Conservation (phyloP, 306 rosid genomes). For the Glycyrrhiza uralensis region DNA sequence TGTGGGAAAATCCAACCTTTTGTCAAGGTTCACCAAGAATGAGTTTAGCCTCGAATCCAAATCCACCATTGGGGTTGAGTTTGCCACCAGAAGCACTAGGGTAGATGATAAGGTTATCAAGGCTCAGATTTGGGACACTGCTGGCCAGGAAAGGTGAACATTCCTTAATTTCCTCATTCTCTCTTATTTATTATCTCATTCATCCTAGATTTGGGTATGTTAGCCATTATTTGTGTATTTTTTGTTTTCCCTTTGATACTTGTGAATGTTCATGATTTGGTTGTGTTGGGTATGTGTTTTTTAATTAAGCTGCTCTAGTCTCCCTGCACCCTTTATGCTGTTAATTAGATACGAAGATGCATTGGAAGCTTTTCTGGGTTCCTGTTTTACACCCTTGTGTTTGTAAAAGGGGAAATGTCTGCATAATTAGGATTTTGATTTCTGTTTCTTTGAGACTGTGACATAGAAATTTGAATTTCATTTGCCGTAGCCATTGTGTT, state of each 20-base stretch:
- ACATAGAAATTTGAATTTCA: neutral
- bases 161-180: neutral
- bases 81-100: conserved; percentile 80
- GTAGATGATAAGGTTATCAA: conserved; percentile 83
- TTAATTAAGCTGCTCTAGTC: neutral
- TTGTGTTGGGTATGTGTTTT: conserved; percentile 4
- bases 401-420: neutral
- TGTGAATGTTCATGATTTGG: conserved; percentile 3
- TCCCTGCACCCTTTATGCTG: neutral
- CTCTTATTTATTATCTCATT: no score
- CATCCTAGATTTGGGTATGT: neutral
- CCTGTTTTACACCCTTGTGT: neutral
- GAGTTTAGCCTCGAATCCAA: conserved; percentile 79
- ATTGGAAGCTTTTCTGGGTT: neutral
- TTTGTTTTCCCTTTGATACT: neutral
- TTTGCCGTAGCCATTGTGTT: neutral
- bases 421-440: neutral
- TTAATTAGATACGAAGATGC: neutral
- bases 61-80: conserved; percentile 90
- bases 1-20: conserved; percentile 82
- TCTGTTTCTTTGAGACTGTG: neutral
- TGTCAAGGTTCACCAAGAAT: conserved; percentile 72
- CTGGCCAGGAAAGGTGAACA: conserved; percentile 82
- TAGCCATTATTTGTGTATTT: neutral
- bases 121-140: conserved; percentile 97